Percentiles rank a stretch among this genome's conserved stretches.
Evolutionary conservation across 2,329 filamentous ascomycete species (phyloP).

Genomic region (Dactylonectria macrodidyma): DNA sequence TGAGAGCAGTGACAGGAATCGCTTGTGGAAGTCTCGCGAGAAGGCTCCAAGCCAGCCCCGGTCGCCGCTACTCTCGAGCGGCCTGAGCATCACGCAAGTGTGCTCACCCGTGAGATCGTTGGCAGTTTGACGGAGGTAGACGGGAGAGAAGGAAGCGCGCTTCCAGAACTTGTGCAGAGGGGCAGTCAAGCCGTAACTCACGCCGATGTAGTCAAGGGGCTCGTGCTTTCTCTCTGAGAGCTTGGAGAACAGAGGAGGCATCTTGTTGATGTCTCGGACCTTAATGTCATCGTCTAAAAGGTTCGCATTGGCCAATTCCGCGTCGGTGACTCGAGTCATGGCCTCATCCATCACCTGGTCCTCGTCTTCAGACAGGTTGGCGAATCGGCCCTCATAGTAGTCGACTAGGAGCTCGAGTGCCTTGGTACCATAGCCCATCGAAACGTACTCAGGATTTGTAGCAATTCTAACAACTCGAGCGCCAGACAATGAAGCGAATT

Average conservation of each 20-base stretch:
- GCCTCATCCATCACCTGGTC: slow-evolving; percentile 66
- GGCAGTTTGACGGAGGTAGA: slow-evolving; percentile 94
- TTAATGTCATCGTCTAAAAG: slow-evolving; percentile 91
- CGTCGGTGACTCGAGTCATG: slow-evolving; percentile 87
- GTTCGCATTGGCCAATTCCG: slow-evolving; percentile 81
- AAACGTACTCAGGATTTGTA: slow-evolving; percentile 92
- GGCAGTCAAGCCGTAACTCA: slow-evolving; percentile 92
- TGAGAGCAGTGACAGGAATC: slow-evolving; percentile 91
- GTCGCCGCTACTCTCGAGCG: slow-evolving; percentile 79
- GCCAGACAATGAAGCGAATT: slow-evolving; percentile 94
- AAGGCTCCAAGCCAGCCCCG: slow-evolving; percentile 91
- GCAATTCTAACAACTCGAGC: slow-evolving; percentile 95
- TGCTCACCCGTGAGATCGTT: slow-evolving; percentile 98
- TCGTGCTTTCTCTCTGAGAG: slow-evolving; percentile 86
- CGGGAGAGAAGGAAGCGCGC: slow-evolving; percentile 85
- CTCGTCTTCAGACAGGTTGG: slow-evolving; percentile 83
- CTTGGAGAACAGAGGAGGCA: slow-evolving; percentile 94
- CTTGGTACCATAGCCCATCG: slow-evolving; percentile 93
- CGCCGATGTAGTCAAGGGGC: slow-evolving; percentile 90
- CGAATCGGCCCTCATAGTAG: slow-evolving; percentile 96
- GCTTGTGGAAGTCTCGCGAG: slow-evolving; percentile 90
- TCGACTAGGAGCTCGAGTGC: slow-evolving; percentile 90
- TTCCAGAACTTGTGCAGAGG: slow-evolving; percentile 98
- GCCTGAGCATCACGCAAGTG: slow-evolving; percentile 96
- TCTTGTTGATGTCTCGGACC: slow-evolving; percentile 88